Conservation (phyloP, 2,329 filamentous ascomycete species). For the Calonectria multiphialidica region DNA sequence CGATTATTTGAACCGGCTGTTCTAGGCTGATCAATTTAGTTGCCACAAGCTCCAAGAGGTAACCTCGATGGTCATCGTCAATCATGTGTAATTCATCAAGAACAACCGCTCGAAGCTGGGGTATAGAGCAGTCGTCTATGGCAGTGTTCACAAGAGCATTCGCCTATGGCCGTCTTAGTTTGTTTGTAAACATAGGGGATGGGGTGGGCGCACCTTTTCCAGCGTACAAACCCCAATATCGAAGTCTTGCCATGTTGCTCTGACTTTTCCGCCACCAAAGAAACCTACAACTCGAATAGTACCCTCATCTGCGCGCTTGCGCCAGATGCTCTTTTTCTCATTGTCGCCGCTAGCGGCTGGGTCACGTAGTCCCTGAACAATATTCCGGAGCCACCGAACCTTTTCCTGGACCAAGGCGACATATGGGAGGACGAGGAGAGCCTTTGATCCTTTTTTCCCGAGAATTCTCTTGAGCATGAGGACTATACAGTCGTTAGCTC, state of each 20-base stretch:
- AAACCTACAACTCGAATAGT: constrained; percentile 77
- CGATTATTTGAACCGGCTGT: constrained; percentile 77
- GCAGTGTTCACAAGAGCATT: constrained; percentile 80
- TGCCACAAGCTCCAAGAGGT: constrained; percentile 79
- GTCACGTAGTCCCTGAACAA: constrained; percentile 70
- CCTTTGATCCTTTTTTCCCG: constrained; percentile 73
- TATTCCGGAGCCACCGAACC: constrained; percentile 76
- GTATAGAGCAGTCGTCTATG: constrained; percentile 77
- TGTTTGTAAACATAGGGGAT: not conserved
- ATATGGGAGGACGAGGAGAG: constrained; percentile 80
- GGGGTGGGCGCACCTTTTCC: constrained; percentile 68
- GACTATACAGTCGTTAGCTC: constrained; percentile 54
- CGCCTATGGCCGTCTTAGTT: constrained; percentile 61
- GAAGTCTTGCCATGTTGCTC: constrained; percentile 77
- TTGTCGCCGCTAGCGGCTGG: constrained; percentile 49
- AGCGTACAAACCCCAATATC: constrained; percentile 85
- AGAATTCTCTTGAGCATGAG: constrained; percentile 80
- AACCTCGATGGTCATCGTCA: constrained; percentile 80
- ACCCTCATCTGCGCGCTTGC: constrained; percentile 67
- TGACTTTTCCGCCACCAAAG: constrained; percentile 79
- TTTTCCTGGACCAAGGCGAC: constrained; percentile 86
- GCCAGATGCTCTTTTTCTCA: constrained; percentile 60
- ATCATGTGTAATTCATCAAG: constrained; percentile 88
- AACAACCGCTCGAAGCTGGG: constrained; percentile 75
- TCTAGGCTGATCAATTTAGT: constrained; percentile 79